Conservation (phyloP, 2,329 filamentous ascomycete species). For the Cladosporium phlei region DNA sequence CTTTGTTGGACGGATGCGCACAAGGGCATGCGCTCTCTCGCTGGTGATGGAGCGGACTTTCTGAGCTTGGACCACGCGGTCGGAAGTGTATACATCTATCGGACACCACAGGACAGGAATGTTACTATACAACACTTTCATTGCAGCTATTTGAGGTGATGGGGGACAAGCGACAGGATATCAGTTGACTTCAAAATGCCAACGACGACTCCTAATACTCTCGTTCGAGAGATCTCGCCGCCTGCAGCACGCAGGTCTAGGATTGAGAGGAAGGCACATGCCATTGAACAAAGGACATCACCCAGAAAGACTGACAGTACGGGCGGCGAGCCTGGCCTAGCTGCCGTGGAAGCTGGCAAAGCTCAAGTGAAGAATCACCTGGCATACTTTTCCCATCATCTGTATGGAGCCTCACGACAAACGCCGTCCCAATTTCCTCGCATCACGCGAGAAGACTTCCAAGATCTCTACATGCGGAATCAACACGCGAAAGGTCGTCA, state of each 20-base stretch:
- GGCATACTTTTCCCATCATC: conserved; percentile 42
- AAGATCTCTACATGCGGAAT: conserved; percentile 46
- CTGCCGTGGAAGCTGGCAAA: conserved; percentile 50
- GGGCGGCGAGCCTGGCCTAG: conserved; percentile 23
- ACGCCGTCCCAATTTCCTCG: conserved; percentile 23
- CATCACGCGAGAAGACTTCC: conserved; percentile 41
- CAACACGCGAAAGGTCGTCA: conserved; percentile 41
- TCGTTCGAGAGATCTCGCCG: conserved; percentile 28
- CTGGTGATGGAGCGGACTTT: background rate
- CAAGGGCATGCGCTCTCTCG: no score
- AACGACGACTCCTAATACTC: conserved; percentile 19
- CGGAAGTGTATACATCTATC: no score
- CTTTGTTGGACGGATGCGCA: conserved; percentile 1
- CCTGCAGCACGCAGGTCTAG: conserved; percentile 27
- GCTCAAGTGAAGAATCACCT: conserved; percentile 46
- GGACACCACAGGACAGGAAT: no score
- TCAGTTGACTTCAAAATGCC: no score
- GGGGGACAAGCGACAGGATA: no score
- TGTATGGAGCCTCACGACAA: conserved; percentile 30
- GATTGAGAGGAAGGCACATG: no score
- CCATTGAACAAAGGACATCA: conserved; percentile 2
- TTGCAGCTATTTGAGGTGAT: no score
- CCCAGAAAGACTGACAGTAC: background rate
- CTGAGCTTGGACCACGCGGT: no score
- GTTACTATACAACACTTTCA: no score